A percentile compares a stretch with the other conserved stretches of the same genome.
These are phyloP conservation scores for Alnus rubra DNA, from an alignment of 306 rosid genomes.

Conservation along the genomic window DNA sequence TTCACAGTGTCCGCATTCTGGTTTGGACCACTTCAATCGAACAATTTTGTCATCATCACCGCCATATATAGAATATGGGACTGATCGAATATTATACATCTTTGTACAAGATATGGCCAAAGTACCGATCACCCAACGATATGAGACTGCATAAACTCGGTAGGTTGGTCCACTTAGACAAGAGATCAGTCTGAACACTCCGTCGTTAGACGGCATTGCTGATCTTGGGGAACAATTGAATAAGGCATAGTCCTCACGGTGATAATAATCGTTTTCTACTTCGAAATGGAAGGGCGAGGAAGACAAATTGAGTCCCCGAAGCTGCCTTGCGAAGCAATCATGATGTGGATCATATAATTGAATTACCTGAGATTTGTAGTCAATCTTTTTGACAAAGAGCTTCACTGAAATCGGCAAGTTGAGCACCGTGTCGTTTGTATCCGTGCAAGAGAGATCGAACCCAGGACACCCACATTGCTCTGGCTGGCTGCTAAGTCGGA, in stretches of 20 bases:
- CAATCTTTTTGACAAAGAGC: background rate
- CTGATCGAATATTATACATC: fast-evolving
- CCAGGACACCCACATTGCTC: conserved; percentile 21
- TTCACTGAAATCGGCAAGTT: background rate
- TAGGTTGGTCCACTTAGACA: background rate
- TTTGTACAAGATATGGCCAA: background rate
- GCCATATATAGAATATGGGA: conserved; percentile 29
- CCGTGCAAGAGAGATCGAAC: background rate
- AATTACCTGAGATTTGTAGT: background rate
- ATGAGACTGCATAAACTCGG: background rate
- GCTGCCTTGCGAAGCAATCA: background rate
- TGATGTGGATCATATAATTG: background rate
- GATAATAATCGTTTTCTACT: too few species aligned
- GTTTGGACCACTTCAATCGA: background rate
- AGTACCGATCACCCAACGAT: conserved; percentile 7
- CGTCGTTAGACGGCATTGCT: background rate
- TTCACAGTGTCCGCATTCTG: conserved; percentile 33
- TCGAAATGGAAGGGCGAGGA: background rate
- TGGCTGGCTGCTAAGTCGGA: conserved; percentile 22
- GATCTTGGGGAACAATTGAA: background rate
- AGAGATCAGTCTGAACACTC: fast-evolving
- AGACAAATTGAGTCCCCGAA: background rate
- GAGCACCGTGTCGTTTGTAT: background rate
- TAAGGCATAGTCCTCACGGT: background rate
- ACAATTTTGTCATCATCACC: background rate